Evolutionary conservation across 2,329 filamentous ascomycete species (phyloP).

Genomic region (Botryotinia convoluta): DNA sequence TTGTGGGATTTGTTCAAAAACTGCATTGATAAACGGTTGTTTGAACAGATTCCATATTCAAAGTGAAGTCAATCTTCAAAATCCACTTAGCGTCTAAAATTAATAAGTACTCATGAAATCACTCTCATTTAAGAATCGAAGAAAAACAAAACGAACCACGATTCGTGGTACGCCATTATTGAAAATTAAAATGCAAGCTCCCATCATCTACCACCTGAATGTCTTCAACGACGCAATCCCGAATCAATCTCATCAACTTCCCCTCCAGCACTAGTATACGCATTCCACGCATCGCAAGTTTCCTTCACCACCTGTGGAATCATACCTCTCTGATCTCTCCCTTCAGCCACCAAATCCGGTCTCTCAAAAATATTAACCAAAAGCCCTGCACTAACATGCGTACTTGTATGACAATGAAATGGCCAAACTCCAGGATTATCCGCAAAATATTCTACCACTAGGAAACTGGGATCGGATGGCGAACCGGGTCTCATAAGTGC

Average conservation of each 20-base stretch:
- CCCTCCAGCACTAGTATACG: conserved; percentile 46
- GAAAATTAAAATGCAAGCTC: background rate
- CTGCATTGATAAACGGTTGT: fast-evolving
- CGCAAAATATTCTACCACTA: conserved; percentile 46
- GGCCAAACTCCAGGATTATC: conserved; percentile 55
- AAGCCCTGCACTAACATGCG: conserved; percentile 46
- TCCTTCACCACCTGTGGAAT: conserved; percentile 50
- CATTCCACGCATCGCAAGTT: conserved; percentile 51
- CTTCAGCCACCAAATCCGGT: conserved; percentile 40
- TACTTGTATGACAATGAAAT: conserved; percentile 50
- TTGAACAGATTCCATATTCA: background rate
- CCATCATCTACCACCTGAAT: background rate
- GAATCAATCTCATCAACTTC: conserved; percentile 53
- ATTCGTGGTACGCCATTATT: background rate
- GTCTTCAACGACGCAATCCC: conserved; percentile 36
- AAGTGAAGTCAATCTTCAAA: background rate
- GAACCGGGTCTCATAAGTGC: conserved; percentile 42
- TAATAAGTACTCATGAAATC: background rate
- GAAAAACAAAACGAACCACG: background rate
- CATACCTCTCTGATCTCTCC: conserved; percentile 29
- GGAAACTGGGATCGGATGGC: conserved; percentile 38
- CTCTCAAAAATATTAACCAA: conserved; percentile 39
- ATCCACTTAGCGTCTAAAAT: background rate
- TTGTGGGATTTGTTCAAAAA: background rate
- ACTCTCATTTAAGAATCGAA: background rate